phyloP scores from a whole-genome alignment of 331 rosid genomes.

The Cucumis variabilis region DNA sequence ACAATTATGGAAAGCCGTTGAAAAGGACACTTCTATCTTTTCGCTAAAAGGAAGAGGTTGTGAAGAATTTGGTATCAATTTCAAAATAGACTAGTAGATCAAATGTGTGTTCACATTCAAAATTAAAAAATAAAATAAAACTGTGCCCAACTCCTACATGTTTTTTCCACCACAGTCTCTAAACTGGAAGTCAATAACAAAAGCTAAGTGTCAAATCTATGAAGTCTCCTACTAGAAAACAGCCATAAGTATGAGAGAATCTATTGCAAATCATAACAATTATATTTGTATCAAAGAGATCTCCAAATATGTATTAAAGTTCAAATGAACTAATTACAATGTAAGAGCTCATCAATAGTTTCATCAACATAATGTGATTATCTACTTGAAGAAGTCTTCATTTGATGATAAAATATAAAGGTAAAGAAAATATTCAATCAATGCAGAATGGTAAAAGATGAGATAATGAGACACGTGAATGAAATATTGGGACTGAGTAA shows the following conservation, averaged over 20 bases:
- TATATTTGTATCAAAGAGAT: neutral
- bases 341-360: neutral
- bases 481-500: neutral
- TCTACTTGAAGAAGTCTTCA: neutral
- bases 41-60: neutral
- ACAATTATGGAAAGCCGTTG: neutral
- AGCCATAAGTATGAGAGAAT: neutral
- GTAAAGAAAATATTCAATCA: slow-evolving; percentile 11
- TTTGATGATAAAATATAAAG: neutral
- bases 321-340: neutral
- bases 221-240: neutral
- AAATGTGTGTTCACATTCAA: neutral
- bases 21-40: neutral
- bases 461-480: neutral
- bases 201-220: slow-evolving; percentile 12
- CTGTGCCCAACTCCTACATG: neutral
- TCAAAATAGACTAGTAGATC: neutral
- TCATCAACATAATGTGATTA: neutral
- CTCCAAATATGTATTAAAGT: neutral
- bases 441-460: neutral
- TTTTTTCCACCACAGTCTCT: slow-evolving; percentile 5
- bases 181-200: neutral
- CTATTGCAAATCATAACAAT: neutral
- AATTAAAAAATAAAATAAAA: neutral
- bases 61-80: neutral